These are phyloP conservation scores for Metschnikowia colocasiae DNA, from an alignment of 805 yeast species.

Conservation along the genomic window DNA sequence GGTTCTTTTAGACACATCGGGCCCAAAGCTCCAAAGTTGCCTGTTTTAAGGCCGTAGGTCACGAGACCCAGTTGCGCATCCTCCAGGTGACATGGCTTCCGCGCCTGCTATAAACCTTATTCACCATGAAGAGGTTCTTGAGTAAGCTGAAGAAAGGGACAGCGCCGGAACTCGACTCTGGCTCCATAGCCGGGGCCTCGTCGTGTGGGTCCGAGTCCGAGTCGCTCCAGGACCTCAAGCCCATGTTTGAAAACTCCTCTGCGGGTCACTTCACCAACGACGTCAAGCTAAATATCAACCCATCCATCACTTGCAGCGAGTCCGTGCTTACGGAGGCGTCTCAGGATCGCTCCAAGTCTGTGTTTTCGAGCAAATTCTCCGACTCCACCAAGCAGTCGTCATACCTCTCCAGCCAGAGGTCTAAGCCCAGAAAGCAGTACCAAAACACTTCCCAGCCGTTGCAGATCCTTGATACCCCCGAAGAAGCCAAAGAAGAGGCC, in stretches of 20 bases:
- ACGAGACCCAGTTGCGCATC: constrained; percentile 1
- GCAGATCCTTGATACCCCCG: constrained; percentile 35
- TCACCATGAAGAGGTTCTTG: constrained; percentile 14
- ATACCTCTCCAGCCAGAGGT: constrained; percentile 10
- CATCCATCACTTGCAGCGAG: constrained; percentile 24
- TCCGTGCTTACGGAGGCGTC: constrained; percentile 28
- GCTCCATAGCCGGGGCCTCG: not conserved
- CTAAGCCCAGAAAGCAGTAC: constrained; percentile 7
- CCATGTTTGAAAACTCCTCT: constrained; percentile 27
- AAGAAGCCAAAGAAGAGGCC: constrained; percentile 22
- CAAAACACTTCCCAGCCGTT: constrained; percentile 25
- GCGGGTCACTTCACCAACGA: constrained; percentile 26
- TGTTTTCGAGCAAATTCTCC: constrained; percentile 36
- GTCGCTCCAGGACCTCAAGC: constrained; percentile 28
- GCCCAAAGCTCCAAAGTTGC: not conserved
- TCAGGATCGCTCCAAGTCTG: constrained; percentile 25
- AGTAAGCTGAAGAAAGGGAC: constrained; percentile 11
- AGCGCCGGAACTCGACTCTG: constrained; percentile 4
- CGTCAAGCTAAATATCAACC: constrained; percentile 33
- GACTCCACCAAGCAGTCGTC: constrained; percentile 41
- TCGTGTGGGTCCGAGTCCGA: constrained; percentile 20
- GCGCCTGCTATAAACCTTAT: not conserved
- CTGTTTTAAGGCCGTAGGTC: not conserved
- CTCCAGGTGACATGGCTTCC: not conserved
- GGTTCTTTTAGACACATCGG: too few species aligned